These are phyloP conservation scores for Ceratocystis destructans DNA, from an alignment of 2,329 filamentous ascomycete genomes.

Conservation along the genomic window DNA sequence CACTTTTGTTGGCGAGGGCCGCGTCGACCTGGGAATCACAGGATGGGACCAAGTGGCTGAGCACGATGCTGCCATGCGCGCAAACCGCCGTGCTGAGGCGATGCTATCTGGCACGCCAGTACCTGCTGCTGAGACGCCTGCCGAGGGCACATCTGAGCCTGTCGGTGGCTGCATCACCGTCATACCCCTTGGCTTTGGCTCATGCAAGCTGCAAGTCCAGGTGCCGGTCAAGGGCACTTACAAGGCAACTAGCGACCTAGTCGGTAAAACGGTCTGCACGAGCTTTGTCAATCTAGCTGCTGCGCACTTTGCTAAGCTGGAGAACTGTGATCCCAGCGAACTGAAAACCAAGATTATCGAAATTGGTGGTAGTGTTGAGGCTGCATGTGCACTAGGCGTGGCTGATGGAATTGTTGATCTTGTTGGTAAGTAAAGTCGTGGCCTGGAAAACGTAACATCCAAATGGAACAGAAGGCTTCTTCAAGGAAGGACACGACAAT, in stretches of 20 bases:
- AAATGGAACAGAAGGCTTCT: neutral
- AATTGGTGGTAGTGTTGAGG: constrained; percentile 91
- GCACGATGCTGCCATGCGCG: constrained; percentile 55
- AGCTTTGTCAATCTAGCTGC: constrained; percentile 80
- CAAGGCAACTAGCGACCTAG: constrained; percentile 55
- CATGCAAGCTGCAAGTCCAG: constrained; percentile 91
- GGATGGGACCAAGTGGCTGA: constrained; percentile 86
- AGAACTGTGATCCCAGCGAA: constrained; percentile 34
- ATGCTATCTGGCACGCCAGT: constrained; percentile 27
- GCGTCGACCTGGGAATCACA: constrained; percentile 87
- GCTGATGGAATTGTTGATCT: constrained; percentile 96
- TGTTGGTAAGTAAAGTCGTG: constrained; percentile 55
- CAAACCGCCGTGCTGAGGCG: constrained; percentile 36
- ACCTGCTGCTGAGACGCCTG: constrained; percentile 9
- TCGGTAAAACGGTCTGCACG: constrained; percentile 88
- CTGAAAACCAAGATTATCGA: constrained; percentile 75
- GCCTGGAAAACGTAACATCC: neutral
- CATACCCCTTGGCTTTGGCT: constrained; percentile 79
- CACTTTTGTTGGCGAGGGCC: constrained; percentile 89
- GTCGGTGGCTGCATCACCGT: constrained; percentile 64
- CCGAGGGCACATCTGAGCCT: constrained; percentile 30
- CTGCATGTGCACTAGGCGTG: constrained; percentile 86
- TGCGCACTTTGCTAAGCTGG: constrained; percentile 71
- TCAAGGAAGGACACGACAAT: neutral
- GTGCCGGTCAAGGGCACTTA: constrained; percentile 75